These are phyloP conservation scores for Wickerhamomyces sp. DNA, from an alignment of 1,139 yeast genomes.

Conservation along the genomic window DNA sequence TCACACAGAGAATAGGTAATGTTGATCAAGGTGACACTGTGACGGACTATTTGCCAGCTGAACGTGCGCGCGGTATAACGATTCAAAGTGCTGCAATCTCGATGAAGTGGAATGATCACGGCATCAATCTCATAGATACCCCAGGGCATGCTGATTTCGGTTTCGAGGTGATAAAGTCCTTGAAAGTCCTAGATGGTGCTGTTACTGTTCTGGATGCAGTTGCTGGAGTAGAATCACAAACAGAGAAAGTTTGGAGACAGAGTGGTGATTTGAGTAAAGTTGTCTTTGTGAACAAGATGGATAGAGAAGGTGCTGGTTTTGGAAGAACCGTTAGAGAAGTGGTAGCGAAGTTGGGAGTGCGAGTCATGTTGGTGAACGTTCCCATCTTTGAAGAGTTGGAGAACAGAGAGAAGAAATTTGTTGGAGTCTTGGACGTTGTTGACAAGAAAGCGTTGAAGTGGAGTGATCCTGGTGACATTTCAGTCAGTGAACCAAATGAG, in stretches of 20 bases:
- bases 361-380: constrained; percentile 69
- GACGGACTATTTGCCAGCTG: constrained; percentile 88
- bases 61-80: constrained; percentile 89
- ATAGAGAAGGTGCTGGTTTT: constrained; percentile 91
- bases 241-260: constrained; percentile 95
- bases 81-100: constrained; percentile 96
- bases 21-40: constrained; percentile 98
- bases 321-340: constrained; percentile 85
- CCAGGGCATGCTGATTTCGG: constrained; percentile 99
- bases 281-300: constrained; percentile 91
- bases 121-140: constrained; percentile 86
- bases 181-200: constrained; percentile 89
- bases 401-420: constrained; percentile 43
- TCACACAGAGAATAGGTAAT: constrained; percentile 76
- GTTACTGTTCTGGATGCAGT: constrained; percentile 91
- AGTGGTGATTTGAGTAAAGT: constrained; percentile 71
- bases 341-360: constrained; percentile 68
- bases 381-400: constrained; percentile 55
- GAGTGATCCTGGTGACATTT: constrained; percentile 57
- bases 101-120: constrained; percentile 74
- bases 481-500: constrained; percentile 43
- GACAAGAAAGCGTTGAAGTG: constrained; percentile 62
- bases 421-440: constrained; percentile 81
- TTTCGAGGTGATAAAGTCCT: constrained; percentile 85
- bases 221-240: constrained; percentile 98